Conservation (phyloP, 371 early-diverging fungal species). For the Fennellomyces sp. region DNA sequence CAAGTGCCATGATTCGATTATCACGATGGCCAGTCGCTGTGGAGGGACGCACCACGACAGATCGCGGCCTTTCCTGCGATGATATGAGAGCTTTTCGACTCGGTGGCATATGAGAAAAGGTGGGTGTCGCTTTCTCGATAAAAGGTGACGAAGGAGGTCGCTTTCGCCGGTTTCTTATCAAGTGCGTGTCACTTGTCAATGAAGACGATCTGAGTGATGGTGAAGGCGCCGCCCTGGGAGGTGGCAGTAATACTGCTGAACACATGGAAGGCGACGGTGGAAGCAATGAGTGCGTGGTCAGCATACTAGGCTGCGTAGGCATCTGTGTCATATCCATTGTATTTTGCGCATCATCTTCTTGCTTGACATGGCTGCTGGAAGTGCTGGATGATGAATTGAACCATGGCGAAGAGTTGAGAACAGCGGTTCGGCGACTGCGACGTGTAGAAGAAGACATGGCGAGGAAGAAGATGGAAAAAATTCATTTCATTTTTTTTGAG, state of each 20-base stretch:
- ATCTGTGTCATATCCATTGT: background rate
- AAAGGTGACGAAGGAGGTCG: too few species aligned
- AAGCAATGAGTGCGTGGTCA: background rate
- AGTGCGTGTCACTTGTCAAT: too few species aligned
- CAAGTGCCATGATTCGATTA: constrained; percentile 39
- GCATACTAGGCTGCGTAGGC: background rate
- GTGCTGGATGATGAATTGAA: background rate
- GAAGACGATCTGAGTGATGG: too few species aligned
- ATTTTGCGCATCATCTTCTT: background rate
- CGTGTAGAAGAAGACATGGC: background rate
- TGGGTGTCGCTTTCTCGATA: too few species aligned
- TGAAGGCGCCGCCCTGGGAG: background rate
- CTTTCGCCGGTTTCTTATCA: too few species aligned
- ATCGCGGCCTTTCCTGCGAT: background rate
- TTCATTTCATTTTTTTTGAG: too few species aligned
- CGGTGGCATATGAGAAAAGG: too few species aligned
- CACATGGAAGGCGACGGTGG: background rate
- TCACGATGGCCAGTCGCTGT: constrained; percentile 8
- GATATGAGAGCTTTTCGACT: too few species aligned
- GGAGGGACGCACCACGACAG: background rate
- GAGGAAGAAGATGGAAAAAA: too few species aligned
- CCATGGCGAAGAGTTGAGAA: background rate
- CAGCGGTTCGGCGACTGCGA: background rate
- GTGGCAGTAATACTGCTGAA: background rate
- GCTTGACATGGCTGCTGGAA: background rate